Evolutionary conservation across 2,329 filamentous ascomycete species (phyloP).

Genomic region (Colletotrichum lupini): DNA sequence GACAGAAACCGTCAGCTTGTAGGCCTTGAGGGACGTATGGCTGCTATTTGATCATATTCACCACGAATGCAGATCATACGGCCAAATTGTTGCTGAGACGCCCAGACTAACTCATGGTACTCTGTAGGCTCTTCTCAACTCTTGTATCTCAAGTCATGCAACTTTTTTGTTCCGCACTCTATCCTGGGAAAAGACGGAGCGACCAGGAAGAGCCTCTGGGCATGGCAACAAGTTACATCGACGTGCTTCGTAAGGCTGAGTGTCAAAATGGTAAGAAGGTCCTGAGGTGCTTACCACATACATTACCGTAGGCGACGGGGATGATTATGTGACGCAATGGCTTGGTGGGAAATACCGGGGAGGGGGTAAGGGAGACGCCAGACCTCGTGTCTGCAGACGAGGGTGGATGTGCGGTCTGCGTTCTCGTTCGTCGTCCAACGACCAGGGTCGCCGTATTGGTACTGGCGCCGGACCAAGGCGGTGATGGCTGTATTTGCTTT

Average conservation of each 20-base stretch:
- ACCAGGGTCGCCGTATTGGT: constrained; percentile 15
- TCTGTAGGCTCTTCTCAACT: neutral
- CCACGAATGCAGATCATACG: neutral
- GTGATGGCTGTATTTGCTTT: constrained; percentile 11
- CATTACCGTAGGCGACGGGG: neutral
- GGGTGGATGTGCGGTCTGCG: constrained; percentile 2
- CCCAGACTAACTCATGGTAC: neutral
- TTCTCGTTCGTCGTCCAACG: constrained; percentile 15
- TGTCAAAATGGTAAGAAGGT: neutral
- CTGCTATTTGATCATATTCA: neutral
- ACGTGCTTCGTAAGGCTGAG: constrained; percentile 25
- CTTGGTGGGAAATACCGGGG: constrained; percentile 16
- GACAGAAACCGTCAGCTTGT: neutral
- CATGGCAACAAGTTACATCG: neutral
- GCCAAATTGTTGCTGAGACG: neutral
- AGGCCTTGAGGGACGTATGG: neutral
- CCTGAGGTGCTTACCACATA: constrained; percentile 24
- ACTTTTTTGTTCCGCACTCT: neutral
- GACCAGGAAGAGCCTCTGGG: neutral
- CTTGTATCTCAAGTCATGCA: neutral
- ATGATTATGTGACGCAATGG: constrained; percentile 30
- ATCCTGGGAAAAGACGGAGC: neutral
- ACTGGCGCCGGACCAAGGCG: constrained; percentile 30
- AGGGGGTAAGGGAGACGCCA: neutral
- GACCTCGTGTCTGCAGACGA: constrained; percentile 26